Percentiles rank a stretch among this genome's conserved stretches.
phyloP scores from a whole-genome alignment of 208 protist genomes.

The Vickermania spadyakhi region DNA sequence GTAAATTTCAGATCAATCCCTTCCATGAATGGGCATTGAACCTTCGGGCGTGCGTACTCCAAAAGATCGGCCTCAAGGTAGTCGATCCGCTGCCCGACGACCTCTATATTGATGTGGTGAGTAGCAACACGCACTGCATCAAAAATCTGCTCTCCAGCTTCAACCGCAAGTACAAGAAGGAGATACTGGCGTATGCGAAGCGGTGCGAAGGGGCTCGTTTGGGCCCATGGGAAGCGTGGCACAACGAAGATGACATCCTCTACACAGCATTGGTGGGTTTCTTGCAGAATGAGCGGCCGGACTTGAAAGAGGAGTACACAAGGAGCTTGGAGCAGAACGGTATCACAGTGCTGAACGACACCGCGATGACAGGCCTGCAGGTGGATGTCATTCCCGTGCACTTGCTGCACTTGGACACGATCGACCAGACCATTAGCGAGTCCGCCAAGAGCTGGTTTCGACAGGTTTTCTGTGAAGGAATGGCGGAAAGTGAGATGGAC shows the following conservation, averaged over 20 bases:
- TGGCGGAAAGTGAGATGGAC: constrained; percentile 10
- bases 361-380: constrained; percentile 80
- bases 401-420: constrained; percentile 42
- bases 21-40: constrained; percentile 84
- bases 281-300: constrained; percentile 40
- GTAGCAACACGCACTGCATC: constrained; percentile 89
- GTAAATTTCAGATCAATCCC: constrained; percentile 73
- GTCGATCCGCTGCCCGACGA: constrained; percentile 43
- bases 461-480: not conserved
- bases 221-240: constrained; percentile 37
- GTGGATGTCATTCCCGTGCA: constrained; percentile 77
- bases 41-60: constrained; percentile 54
- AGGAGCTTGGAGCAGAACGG: constrained; percentile 47
- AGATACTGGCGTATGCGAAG: constrained; percentile 42
- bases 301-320: constrained; percentile 63
- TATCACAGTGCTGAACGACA: constrained; percentile 71
- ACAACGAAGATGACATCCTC: constrained; percentile 68
- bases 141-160: constrained; percentile 83
- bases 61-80: constrained; percentile 55
- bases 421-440: constrained; percentile 43
- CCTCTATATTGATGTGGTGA: constrained; percentile 77
- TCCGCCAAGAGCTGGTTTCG: constrained; percentile 5
- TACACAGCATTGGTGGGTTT: constrained; percentile 47
- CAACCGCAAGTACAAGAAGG: constrained; percentile 54
- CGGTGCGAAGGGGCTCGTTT: constrained; percentile 26